Conservation (phyloP, 768 basidiomycete species). For the Mycena galopus region DNA sequence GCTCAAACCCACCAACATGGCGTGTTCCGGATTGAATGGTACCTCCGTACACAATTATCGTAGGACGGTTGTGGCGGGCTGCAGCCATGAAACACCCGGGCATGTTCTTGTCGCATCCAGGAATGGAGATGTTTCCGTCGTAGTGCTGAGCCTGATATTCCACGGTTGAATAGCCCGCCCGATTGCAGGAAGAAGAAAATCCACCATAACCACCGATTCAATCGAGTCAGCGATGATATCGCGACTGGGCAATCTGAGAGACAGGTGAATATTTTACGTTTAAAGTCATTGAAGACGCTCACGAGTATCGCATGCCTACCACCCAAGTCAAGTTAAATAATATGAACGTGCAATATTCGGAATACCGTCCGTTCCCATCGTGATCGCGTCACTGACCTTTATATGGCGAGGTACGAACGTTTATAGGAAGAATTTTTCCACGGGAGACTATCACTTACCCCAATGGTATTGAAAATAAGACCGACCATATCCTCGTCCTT, state of each 20-base stretch:
- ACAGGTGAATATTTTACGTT: not conserved
- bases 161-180: constrained; percentile 53
- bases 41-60: constrained; percentile 89
- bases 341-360: not conserved
- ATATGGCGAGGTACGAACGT: too few relatives aligned
- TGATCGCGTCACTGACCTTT: constrained; percentile 86
- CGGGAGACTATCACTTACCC: constrained; percentile 81
- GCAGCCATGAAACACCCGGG: constrained; percentile 91
- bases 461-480: constrained; percentile 87
- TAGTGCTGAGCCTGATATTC: constrained; percentile 83
- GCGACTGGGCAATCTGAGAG: constrained; percentile 81
- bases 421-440: too few relatives aligned
- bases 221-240: constrained; percentile 93
- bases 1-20: constrained; percentile 62
- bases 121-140: constrained; percentile 88
- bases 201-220: constrained; percentile 60
- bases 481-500: constrained; percentile 85
- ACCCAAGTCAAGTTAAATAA: not conserved
- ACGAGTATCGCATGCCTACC: constrained; percentile 91
- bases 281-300: constrained; percentile 44
- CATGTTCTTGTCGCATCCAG: constrained; percentile 96
- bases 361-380: constrained; percentile 88
- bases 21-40: constrained; percentile 84
- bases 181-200: constrained; percentile 56
- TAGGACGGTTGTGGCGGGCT: constrained; percentile 87